phyloP scores from a whole-genome alignment of 2,329 filamentous ascomycete species.

The Bipolaris sorokiniana region DNA sequence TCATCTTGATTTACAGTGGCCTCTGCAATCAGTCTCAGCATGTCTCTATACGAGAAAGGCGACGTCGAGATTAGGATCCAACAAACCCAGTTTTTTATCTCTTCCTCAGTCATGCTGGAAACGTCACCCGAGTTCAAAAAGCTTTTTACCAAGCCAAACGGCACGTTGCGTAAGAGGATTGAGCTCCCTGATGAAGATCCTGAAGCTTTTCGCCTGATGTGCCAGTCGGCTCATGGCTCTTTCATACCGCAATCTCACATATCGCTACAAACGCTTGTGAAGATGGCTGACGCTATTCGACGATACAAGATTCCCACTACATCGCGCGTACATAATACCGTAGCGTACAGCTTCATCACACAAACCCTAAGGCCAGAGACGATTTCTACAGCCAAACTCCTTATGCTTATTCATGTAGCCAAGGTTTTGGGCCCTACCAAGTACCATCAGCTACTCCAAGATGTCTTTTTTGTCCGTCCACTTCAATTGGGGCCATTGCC shows the following conservation, averaged over 20 bases:
- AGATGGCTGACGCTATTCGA: slow-evolving; percentile 8
- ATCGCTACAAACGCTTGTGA: slow-evolving; percentile 12
- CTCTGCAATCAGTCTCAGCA: not conserved
- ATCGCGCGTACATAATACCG: slow-evolving; percentile 3
- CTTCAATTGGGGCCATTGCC: slow-evolving; percentile 3
- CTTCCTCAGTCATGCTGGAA: slow-evolving; percentile 7
- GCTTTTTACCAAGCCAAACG: slow-evolving; percentile 5
- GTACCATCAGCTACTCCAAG: slow-evolving; percentile 7
- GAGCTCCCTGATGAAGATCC: slow-evolving; percentile 11
- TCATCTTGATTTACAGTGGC: not conserved
- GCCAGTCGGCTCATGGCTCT: slow-evolving; percentile 14
- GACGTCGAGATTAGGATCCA: slow-evolving; percentile 6
- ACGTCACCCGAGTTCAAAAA: slow-evolving; percentile 10
- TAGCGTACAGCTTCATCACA: slow-evolving; percentile 10
- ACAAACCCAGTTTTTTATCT: slow-evolving; percentile 5
- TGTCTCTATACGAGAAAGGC: not conserved
- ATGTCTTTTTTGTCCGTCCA: slow-evolving; percentile 8
- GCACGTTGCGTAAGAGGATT: not conserved
- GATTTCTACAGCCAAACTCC: slow-evolving; percentile 6
- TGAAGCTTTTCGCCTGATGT: slow-evolving; percentile 9
- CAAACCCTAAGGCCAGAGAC: slow-evolving; percentile 11
- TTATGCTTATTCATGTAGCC: slow-evolving; percentile 9
- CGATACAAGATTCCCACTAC: slow-evolving; percentile 11
- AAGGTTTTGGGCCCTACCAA: slow-evolving; percentile 4
- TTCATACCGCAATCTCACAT: slow-evolving; percentile 14